Evolutionary conservation across 208 protist genomes (phyloP).

Genomic region (Trypanosoma lewisi): DNA sequence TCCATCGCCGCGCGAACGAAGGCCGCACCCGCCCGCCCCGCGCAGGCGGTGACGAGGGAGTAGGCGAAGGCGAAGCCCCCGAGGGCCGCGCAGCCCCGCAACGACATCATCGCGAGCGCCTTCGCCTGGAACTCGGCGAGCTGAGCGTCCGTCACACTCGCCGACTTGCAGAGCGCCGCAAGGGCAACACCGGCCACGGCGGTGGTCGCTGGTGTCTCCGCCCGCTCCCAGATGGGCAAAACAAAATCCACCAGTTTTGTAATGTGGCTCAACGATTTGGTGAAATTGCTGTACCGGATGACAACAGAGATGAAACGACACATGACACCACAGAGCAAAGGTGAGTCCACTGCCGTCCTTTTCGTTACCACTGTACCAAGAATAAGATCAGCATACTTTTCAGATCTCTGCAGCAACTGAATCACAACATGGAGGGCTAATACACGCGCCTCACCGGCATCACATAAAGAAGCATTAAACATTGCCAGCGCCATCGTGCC

Average conservation of each 20-base stretch:
- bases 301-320: slow-evolving; percentile 89
- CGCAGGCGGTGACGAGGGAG: slow-evolving; percentile 56
- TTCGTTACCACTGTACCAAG: slow-evolving; percentile 85
- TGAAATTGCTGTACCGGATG: slow-evolving; percentile 77
- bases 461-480: slow-evolving; percentile 87
- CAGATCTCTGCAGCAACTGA: slow-evolving; percentile 68
- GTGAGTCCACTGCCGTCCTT: slow-evolving; percentile 73
- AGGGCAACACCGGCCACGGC: slow-evolving; percentile 74
- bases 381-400: slow-evolving; percentile 85
- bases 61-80: slow-evolving; percentile 78
- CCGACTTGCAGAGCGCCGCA: slow-evolving; percentile 79
- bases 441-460: slow-evolving; percentile 76
- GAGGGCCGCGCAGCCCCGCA: slow-evolving; percentile 59
- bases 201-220: slow-evolving; percentile 66
- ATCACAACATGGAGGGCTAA: slow-evolving; percentile 77
- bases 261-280: slow-evolving; percentile 76
- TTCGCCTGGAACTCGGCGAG: slow-evolving; percentile 73
- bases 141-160: slow-evolving; percentile 63
- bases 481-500: slow-evolving; percentile 87
- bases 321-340: slow-evolving; percentile 81
- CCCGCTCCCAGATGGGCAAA: slow-evolving; percentile 66
- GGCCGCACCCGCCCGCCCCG: slow-evolving; percentile 51
- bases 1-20: slow-evolving; percentile 68
- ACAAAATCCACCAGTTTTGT: slow-evolving; percentile 70
- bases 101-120: slow-evolving; percentile 51